A percentile compares a stretch with the other conserved stretches of the same genome.
phyloP scores from a whole-genome alignment of 2,329 filamentous ascomycete genomes.

The Penicillium sp. region DNA sequence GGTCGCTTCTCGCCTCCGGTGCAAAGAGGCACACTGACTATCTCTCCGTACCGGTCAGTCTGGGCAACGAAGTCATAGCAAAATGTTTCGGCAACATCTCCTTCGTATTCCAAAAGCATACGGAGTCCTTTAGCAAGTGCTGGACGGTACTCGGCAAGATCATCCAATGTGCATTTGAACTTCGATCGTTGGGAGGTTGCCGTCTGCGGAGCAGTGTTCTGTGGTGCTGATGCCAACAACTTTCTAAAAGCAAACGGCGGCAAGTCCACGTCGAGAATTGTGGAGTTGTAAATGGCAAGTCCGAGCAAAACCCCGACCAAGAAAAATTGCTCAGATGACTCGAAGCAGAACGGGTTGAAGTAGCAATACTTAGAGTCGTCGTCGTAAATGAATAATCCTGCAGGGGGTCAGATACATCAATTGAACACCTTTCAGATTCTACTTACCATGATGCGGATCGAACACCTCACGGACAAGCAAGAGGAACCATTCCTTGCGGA shows the following conservation, averaged over 20 bases:
- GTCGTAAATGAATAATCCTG: conserved; percentile 89
- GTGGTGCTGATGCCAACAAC: conserved; percentile 74
- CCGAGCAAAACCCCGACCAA: conserved; percentile 85
- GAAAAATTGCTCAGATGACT: conserved; percentile 89
- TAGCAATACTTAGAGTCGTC: conserved; percentile 90
- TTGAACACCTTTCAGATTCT: background rate
- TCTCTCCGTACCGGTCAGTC: conserved; percentile 72
- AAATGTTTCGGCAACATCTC: conserved; percentile 77
- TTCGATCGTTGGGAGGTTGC: conserved; percentile 53
- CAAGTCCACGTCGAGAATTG: conserved; percentile 83
- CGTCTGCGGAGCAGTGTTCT: conserved; percentile 55
- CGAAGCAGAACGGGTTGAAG: conserved; percentile 87
- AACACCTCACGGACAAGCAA: conserved; percentile 86
- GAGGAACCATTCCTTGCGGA: conserved; percentile 94
- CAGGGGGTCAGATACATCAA: conserved; percentile 5
- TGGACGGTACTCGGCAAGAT: conserved; percentile 80
- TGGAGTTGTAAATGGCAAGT: conserved; percentile 91
- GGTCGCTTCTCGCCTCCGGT: conserved; percentile 69
- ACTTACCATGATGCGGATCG: conserved; percentile 80
- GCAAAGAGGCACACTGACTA: conserved; percentile 68
- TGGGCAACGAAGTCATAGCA: conserved; percentile 79
- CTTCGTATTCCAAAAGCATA: conserved; percentile 77
- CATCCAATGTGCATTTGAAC: conserved; percentile 75
- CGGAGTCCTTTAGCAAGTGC: conserved; percentile 72
- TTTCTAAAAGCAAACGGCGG: conserved; percentile 90